These are phyloP conservation scores for Anacardium occidentale DNA, from an alignment of 345 rosid genomes.

Conservation along the genomic window DNA sequence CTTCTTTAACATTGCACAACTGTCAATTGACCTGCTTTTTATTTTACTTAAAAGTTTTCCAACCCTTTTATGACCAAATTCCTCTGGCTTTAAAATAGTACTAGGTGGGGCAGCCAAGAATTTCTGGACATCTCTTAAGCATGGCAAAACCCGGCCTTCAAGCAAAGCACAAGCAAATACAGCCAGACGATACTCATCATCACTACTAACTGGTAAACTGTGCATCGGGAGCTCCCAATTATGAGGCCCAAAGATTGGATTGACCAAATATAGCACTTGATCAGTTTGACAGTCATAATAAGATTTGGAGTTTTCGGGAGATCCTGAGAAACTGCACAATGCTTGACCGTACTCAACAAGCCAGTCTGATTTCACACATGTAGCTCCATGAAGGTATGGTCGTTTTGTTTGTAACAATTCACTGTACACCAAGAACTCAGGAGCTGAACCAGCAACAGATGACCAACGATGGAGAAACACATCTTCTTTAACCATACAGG, in stretches of 20 bases:
- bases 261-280: conserved; percentile 52
- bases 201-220: conserved; percentile 32
- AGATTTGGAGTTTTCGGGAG: conserved; percentile 59
- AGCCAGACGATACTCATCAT: conserved; percentile 33
- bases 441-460: conserved; percentile 60
- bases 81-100: conserved; percentile 55
- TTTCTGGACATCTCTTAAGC: conserved; percentile 41
- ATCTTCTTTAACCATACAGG: conserved; percentile 63
- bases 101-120: conserved; percentile 60
- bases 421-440: conserved; percentile 79
- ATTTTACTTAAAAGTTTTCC: conserved; percentile 59
- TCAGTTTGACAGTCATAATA: conserved; percentile 57
- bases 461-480: conserved; percentile 82
- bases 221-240: conserved; percentile 73
- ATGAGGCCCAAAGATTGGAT: conserved; percentile 65
- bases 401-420: conserved; percentile 68
- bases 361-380: conserved; percentile 76
- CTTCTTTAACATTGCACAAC: conserved; percentile 47
- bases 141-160: conserved; percentile 73
- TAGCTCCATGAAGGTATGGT: conserved; percentile 86
- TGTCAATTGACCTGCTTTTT: conserved; percentile 41
- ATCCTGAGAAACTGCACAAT: conserved; percentile 55
- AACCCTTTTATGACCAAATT: conserved; percentile 58
- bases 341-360: conserved; percentile 60
- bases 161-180: conserved; percentile 77